Base-by-base conservation (phyloP, 495 filamentous ascomycete species). In the Daldinia childiae region DNA sequence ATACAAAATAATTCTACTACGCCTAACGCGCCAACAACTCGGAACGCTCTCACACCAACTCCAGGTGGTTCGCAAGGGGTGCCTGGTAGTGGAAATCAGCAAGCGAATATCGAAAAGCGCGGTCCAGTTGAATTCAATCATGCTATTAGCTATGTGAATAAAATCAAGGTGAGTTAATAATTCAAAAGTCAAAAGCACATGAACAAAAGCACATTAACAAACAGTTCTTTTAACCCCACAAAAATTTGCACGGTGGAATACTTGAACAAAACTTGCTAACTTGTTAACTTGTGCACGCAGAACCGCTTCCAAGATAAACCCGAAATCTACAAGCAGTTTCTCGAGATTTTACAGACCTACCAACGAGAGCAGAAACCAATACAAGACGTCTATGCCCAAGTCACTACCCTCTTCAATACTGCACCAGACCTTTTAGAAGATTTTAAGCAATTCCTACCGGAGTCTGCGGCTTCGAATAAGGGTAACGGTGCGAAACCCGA, bases 91-190 rank as follows among this genome's bases (percentile, higher is more conserved):
- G 77, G 79, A n/a, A 80, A 74, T 11, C 79, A 82, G 54, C 90
- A 91, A 62, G 80, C 84, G 4, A 91, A 87, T 41, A 78, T 92
- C 66, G 93, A 94, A 79, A 95, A 95, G 81, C 87, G 93, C 66
- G 93, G 94, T 11, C 96, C 96, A 12, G 96, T 99, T 2, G 96
- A 99, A 76, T 99, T 99, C 82, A 99, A 99, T 79, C 96, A 99
- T 82, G 96, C 96, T 0, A 99, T 99, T 66, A 98, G 94, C 77
- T 99, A 99, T 76, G 96, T 99, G 51, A 99, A 99, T 78, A 99
- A 99, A 82, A 99, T 99, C 61, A 99, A 99, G 90, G 94, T 96
- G 79, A 77, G 79, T 52, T 17, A 26, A 17, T 34, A 39, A n/a
- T n/a, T 59, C 7, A 27, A 26, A 38, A 17, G 11, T 45, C 7